Conservation (phyloP, 352 stramenopile genomes). For the Pythium insidiosum region DNA sequence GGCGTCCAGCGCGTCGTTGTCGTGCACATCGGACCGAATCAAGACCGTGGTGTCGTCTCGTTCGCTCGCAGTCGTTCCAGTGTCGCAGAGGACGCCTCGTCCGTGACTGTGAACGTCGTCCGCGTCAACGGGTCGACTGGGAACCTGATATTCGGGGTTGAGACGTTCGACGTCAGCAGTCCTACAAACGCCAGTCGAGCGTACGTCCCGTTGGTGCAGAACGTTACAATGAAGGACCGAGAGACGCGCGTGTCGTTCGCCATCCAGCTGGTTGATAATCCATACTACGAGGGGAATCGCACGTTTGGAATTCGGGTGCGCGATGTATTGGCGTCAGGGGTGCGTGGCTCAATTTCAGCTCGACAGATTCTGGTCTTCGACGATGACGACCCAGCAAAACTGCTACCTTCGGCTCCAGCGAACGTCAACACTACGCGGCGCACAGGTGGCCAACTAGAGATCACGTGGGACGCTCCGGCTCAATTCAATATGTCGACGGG, state of each 20-base stretch:
- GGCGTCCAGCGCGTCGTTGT: too few species aligned
- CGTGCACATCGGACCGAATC: slow-evolving; percentile 19
- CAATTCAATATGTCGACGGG: not conserved
- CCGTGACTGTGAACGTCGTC: slow-evolving; percentile 30
- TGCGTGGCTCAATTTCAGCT: too few species aligned
- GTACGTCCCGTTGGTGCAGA: slow-evolving; percentile 26
- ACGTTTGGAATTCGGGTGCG: slow-evolving; percentile 33
- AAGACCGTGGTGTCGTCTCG: slow-evolving; percentile 19
- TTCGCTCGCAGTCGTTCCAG: slow-evolving; percentile 19
- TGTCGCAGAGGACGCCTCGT: slow-evolving; percentile 27
- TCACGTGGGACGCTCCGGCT: slow-evolving; percentile 33
- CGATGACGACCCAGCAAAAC: slow-evolving; percentile 28
- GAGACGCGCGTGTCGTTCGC: slow-evolving; percentile 26
- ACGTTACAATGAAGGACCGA: slow-evolving; percentile 19
- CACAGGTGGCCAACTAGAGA: slow-evolving; percentile 42
- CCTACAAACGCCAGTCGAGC: too few species aligned
- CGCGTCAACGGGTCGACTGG: slow-evolving; percentile 43
- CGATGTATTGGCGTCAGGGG: too few species aligned
- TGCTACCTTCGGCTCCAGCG: slow-evolving; percentile 13
- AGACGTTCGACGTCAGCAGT: slow-evolving; percentile 39
- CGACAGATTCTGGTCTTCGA: slow-evolving; percentile 26
- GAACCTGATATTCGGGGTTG: slow-evolving; percentile 21
- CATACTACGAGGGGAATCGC: slow-evolving; percentile 22
- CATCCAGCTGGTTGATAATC: slow-evolving; percentile 41
- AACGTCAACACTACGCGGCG: slow-evolving; percentile 5